A percentile compares a stretch with the other conserved stretches of the same genome.
phyloP scores from a whole-genome alignment of 2,329 filamentous ascomycete genomes.

The Pezicula rhizophila region DNA sequence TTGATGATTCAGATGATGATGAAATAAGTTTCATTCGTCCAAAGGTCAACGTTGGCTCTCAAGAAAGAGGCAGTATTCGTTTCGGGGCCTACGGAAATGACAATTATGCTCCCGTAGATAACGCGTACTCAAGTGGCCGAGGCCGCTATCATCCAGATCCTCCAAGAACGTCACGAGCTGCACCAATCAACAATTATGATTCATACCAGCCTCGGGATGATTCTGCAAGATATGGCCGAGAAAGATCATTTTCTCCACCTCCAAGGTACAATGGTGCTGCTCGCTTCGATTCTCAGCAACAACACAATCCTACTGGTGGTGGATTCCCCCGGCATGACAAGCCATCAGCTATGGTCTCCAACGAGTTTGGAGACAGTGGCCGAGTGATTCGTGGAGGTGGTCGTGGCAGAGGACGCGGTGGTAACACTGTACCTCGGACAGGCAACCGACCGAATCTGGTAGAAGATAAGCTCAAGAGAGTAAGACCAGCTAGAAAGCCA shows the following conservation, averaged over 20 bases:
- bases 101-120: neutral
- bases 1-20: constrained; percentile 24
- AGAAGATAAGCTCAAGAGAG: too few species aligned
- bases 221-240: constrained; percentile 4
- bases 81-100: constrained; percentile 5
- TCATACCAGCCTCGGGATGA: neutral
- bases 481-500: too few species aligned
- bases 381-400: too few species aligned
- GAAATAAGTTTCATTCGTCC: constrained; percentile 21
- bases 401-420: too few species aligned
- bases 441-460: too few species aligned
- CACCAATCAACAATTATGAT: neutral
- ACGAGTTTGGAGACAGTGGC: too few species aligned
- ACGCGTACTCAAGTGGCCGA: neutral
- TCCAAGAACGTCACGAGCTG: neutral
- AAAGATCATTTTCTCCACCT: constrained; percentile 6
- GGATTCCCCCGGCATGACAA: too few species aligned
- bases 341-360: too few species aligned
- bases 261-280: neutral
- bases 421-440: too few species aligned
- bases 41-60: constrained; percentile 12
- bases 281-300: neutral
- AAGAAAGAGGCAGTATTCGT: constrained; percentile 11
- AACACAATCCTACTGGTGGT: neutral
- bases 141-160: neutral